Conservation (phyloP, 1,139 yeast genomes). For the Hemisphaericaspora xylofermentans region DNA sequence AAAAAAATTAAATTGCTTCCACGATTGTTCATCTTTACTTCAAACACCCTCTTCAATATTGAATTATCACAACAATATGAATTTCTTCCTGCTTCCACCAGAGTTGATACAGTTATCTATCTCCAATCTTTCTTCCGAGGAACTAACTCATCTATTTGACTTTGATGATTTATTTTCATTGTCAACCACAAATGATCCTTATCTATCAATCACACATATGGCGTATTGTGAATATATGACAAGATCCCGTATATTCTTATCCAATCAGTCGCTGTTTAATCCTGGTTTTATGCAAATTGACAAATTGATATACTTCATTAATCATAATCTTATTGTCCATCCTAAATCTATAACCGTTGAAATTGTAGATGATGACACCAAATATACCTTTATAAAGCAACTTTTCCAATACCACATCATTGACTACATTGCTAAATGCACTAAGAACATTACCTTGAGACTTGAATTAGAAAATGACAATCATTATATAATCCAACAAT, state of each 20-base stretch:
- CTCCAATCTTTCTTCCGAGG: constrained; percentile 16
- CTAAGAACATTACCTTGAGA: neutral
- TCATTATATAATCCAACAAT: neutral
- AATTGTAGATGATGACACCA: constrained; percentile 6
- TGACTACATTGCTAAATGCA: neutral
- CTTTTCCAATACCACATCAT: constrained; percentile 1
- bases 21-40: no score
- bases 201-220: constrained; percentile 16
- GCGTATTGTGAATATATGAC: constrained; percentile 19
- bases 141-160: constrained; percentile 18
- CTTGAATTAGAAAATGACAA: constrained; percentile 2
- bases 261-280: constrained; percentile 12
- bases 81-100: constrained; percentile 14
- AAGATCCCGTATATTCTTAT: constrained; percentile 13
- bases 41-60: no score
- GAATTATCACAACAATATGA: no score
- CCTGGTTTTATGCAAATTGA: constrained; percentile 2
- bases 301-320: constrained; percentile 17
- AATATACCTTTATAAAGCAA: neutral
- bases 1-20: no score
- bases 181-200: constrained; percentile 7
- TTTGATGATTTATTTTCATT: constrained; percentile 11
- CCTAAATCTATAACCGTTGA: constrained; percentile 21
- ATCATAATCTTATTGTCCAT: constrained; percentile 17
- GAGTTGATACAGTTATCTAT: constrained; percentile 17